Conservation (phyloP, 2,329 filamentous ascomycete species). For the Fusarium verrucosum region DNA sequence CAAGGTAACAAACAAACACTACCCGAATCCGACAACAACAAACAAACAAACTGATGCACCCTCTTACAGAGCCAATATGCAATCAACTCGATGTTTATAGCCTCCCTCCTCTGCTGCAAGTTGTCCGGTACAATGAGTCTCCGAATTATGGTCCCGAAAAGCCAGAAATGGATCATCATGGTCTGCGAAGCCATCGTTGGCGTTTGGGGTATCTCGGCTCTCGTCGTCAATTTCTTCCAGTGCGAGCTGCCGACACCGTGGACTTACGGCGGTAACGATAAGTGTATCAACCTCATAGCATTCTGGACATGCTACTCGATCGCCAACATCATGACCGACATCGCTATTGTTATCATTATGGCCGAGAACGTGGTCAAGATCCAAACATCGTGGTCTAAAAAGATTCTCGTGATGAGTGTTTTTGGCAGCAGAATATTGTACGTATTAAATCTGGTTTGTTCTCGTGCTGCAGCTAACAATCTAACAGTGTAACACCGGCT, state of each 20-base stretch:
- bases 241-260: slow-evolving; percentile 44
- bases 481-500: slow-evolving; percentile 41
- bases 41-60: slow-evolving; percentile 5
- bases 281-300: slow-evolving; percentile 36
- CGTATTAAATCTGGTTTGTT: slow-evolving; percentile 3
- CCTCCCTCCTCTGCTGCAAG: slow-evolving; percentile 41
- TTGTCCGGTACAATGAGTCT: slow-evolving; percentile 43
- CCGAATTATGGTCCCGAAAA: slow-evolving; percentile 37
- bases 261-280: slow-evolving; percentile 32
- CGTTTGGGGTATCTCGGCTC: slow-evolving; percentile 38
- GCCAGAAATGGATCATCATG: slow-evolving; percentile 36
- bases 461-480: slow-evolving; percentile 1
- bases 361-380: slow-evolving; percentile 43
- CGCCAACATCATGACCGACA: slow-evolving; percentile 46
- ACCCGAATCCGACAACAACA: too few species aligned
- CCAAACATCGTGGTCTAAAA: slow-evolving; percentile 44
- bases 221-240: slow-evolving; percentile 44
- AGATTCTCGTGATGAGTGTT: slow-evolving; percentile 43
- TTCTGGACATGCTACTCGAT: slow-evolving; percentile 45
- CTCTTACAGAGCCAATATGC: slow-evolving; percentile 41
- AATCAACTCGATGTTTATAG: slow-evolving; percentile 39
- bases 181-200: slow-evolving; percentile 31
- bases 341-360: slow-evolving; percentile 43
- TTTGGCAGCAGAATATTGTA: slow-evolving; percentile 47
- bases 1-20: slow-evolving; percentile 34